phyloP scores from a whole-genome alignment of 768 basidiomycete genomes.

The Podaxis rugospora region DNA sequence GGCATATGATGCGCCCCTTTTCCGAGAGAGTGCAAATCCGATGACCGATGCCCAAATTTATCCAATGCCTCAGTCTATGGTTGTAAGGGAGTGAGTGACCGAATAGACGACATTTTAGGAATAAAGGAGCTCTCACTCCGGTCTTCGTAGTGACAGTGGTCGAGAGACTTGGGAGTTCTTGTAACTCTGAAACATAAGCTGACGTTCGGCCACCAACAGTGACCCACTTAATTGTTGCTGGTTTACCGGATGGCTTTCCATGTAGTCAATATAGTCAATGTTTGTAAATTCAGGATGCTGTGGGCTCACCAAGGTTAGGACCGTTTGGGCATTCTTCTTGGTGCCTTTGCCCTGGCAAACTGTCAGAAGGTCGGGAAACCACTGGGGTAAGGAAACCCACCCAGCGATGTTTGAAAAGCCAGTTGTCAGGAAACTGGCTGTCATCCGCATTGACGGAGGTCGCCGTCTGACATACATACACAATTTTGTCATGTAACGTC shows the following conservation, averaged over 20 bases:
- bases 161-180: constrained; percentile 26
- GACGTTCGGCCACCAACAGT: constrained; percentile 78
- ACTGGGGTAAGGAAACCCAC: constrained; percentile 25
- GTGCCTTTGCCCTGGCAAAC: constrained; percentile 53
- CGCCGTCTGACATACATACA: constrained; percentile 53
- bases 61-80: background rate
- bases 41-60: background rate
- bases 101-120: background rate
- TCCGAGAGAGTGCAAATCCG: background rate
- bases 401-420: constrained; percentile 71
- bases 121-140: background rate
- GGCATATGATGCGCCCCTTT: background rate
- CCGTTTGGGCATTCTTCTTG: constrained; percentile 33
- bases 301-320: constrained; percentile 41
- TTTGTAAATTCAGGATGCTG: background rate
- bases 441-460: constrained; percentile 71
- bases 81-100: background rate
- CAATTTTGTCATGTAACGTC: constrained; percentile 47
- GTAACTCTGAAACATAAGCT: constrained; percentile 64
- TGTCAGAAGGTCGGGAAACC: constrained; percentile 13
- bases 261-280: constrained; percentile 1
- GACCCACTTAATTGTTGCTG: constrained; percentile 71
- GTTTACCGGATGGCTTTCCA: constrained; percentile 58
- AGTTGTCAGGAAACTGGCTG: constrained; percentile 57
- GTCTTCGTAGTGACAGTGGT: background rate